phyloP scores from a whole-genome alignment of 371 early-diverging fungal species.

The Mucor ambiguus region DNA sequence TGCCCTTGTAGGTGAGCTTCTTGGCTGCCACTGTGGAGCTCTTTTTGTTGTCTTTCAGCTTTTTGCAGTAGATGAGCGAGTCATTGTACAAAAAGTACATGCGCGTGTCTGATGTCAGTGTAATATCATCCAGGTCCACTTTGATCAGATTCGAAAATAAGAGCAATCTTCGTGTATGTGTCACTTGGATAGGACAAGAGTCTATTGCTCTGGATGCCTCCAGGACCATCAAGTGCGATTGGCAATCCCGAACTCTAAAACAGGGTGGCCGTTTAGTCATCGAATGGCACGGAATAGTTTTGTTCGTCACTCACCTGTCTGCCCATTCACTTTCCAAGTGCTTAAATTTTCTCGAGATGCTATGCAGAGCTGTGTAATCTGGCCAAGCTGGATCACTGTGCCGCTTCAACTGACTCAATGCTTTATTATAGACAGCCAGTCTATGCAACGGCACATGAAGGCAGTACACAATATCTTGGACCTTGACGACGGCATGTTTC shows the following conservation, averaged over 20 bases:
- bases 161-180: constrained; percentile 27
- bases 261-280: background rate
- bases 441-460: constrained; percentile 19
- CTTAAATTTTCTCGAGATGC: constrained; percentile 9
- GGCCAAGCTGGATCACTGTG: constrained; percentile 28
- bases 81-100: constrained; percentile 39
- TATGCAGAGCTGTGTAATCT: constrained; percentile 20
- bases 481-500: background rate
- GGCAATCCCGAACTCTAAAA: constrained; percentile 24
- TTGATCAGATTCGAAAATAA: constrained; percentile 27
- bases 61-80: constrained; percentile 22
- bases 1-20: constrained; percentile 22
- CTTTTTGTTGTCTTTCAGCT: constrained; percentile 18
- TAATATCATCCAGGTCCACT: constrained; percentile 31
- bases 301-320: constrained; percentile 12
- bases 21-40: background rate
- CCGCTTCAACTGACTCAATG: constrained; percentile 14
- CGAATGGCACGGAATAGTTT: background rate
- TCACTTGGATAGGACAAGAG: constrained; percentile 27
- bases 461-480: constrained; percentile 8
- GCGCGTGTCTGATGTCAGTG: constrained; percentile 22
- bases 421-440: constrained; percentile 12
- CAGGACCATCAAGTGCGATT: constrained; percentile 19
- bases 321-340: constrained; percentile 13
- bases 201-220: constrained; percentile 24